Evolutionary conservation across 2,329 filamentous ascomycete genomes (phyloP), one percentile per base, ranked within the genome.

Genomic region (Epichloe sp.): DNA sequence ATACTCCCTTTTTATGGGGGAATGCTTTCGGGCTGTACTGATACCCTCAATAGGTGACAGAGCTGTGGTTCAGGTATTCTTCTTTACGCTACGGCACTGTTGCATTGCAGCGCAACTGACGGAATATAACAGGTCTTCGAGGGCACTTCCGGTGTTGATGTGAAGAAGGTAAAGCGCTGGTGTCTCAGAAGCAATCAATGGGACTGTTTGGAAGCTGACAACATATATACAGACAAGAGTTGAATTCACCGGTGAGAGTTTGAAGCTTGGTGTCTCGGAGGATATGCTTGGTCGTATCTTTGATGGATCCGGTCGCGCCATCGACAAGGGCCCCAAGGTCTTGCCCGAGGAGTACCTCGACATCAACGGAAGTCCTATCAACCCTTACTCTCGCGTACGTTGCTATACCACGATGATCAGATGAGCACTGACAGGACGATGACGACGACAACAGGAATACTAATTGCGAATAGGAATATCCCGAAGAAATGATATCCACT

Each of bases 241-340:
- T 69, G 88, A 98, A 69, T 97, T 98, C 71, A 94, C 87, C 35
- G 93, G 93, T 54, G 81, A 96, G 74, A 97, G 88, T 75, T 76
- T 98, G 75, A 97, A 97, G 80, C 86, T 98, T 49, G 93, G 93
- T 71, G 93, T 98, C 54, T 97, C 93, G 49, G 94, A 98, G 74
- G 93, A 98, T 76, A 98, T 98, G 93, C 74, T 98, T 72, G 93
- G 93, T 59, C 91, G 94, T 75, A 89, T 97, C 70, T 98, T 98
- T 67, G 90, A 98, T 75, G 93, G 93, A 63, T 97, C 93, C 54
- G 93, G 93, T 66, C 86, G 91, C 70, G 87, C 94, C 61, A 98
- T 98, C 69, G 93, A 98, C 75, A 98, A 97, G 76, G 93, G 94
- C 50, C 93, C 93, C 55, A 97, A 96, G 76, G 93, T 98, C 63